Percentiles rank a stretch among this genome's conserved stretches.
These are phyloP conservation scores for Sparassis latifolia DNA, from an alignment of 1,284 basidiomycete species.

Conservation along the genomic window DNA sequence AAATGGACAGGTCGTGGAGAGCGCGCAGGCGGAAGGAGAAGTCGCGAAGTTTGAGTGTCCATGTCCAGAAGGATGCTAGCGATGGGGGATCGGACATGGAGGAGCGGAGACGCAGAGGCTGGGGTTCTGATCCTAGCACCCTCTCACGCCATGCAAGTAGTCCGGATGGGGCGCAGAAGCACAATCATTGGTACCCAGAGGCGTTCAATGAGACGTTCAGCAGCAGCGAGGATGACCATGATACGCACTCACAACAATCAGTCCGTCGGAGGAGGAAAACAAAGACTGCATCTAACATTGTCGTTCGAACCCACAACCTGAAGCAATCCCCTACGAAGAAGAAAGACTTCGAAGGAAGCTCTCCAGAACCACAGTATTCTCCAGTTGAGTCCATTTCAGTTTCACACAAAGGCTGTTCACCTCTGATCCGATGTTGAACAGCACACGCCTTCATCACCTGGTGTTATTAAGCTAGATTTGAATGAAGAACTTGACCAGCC, in stretches of 20 bases:
- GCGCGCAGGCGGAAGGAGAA: constrained; percentile 8
- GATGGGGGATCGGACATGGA: neutral
- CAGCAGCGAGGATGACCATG: constrained; percentile 9
- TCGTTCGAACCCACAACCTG: neutral
- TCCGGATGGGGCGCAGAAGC: constrained; percentile 1
- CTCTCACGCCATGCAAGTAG: neutral
- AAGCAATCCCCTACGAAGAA: constrained; percentile 7
- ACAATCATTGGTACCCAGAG: constrained; percentile 3
- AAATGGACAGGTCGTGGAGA: constrained; percentile 7
- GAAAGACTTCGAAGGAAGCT: neutral
- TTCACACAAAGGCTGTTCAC: neutral
- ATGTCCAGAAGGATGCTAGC: neutral
- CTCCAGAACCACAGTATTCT: neutral
- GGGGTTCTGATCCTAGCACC: neutral
- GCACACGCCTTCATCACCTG: too few relatives aligned
- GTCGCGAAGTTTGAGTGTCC: neutral
- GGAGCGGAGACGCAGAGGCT: neutral
- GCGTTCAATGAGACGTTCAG: constrained; percentile 12
- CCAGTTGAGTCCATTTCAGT: constrained; percentile 2
- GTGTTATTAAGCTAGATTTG: too few relatives aligned
- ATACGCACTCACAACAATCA: too few relatives aligned
- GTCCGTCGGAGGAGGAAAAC: too few relatives aligned
- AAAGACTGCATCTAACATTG: too few relatives aligned
- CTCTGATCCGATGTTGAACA: neutral
- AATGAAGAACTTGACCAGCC: too few relatives aligned